Evolutionary conservation across 2,329 filamentous ascomycete species (phyloP), one percentile per base, ranked within the genome.

Genomic region (Hypoxylon sp.): DNA sequence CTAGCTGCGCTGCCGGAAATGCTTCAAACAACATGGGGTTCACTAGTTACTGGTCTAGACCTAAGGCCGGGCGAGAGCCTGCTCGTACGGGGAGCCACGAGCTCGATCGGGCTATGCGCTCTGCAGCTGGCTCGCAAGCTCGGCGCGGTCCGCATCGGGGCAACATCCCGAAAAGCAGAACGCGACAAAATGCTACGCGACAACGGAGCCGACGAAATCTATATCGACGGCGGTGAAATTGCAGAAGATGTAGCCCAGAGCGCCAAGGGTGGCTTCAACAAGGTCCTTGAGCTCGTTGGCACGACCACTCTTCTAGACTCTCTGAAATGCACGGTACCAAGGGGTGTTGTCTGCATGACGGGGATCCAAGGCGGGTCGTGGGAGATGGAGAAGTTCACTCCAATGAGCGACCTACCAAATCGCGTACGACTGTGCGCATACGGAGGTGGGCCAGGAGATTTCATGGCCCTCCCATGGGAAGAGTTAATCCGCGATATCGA

Each of bases 1-100:
- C 67, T 86, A 1, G 84, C 82, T 4, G 82, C 83, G 0, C 74
- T 84, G 57, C 83, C 83, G 2, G 83, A 85, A 73, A 85, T 86
- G 83, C 63, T 86, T 64, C 83, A 85, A 74, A 85, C 83, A 2
- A 80, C 83, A 1, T 85, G 80, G 72, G 83, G 83, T 0, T 77
- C 78, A 5, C 64, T 86, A 38, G 79, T 80, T n/a, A 76, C 73
- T 49, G 73, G 76, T 3, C 70, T 86, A 50, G 72, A 76, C 46
- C 56, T 85, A 19, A 59, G 77, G 50, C 72, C 76, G 10, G 80
- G 78, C 0, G 82, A 86, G 10, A 79, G 75, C 13, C 61, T 86
- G 56, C 74, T 86, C n/a, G 77, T 86, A n/a, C 76, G 83, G 4
- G 84, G 84, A 1, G 83, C 82, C 0, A 85, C 84, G 3, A 84